Evolutionary conservation across 1,139 yeast species (phyloP), one percentile per base, ranked within the genome.

Genomic region (Diutina ranongensis): DNA sequence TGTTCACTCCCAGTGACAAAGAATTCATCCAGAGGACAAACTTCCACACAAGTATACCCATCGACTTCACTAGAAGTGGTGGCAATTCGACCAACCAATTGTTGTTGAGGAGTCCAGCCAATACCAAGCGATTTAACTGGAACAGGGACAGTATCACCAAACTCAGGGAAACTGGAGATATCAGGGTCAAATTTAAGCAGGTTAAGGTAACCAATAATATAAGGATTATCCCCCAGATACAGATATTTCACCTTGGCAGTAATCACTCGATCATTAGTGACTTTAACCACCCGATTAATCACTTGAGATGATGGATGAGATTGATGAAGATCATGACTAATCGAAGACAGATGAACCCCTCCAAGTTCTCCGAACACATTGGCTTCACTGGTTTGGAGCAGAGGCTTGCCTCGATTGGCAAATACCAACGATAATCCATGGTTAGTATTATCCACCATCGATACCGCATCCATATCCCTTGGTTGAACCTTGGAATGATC

Each of bases 1-100:
- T 74, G 71, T 42, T 79, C 82, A 3, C 94, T 84, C 2, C 89
- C 95, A 1, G 94, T 81, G 2, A 87, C 66, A 52, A 92, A 81
- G 54, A 76, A 83, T 36, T 75, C 75, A 19, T 78, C 73, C 40
- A 82, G 78, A 0, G 87, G 83, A 13, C 80, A 67, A 0, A 76
- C 74, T 3, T 71, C 74, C 9, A 88, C 61, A 41, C 81, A 65
- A 22, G 72, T 79, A 12, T 88, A 65, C 1, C 65, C 64, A 48
- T 66, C 72, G 7, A 62, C 57, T 1, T 3, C 53, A 50, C 47
- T 13, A 49, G 50, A 35, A 57, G 57, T n/a, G 63, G 53, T 45
- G 64, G n/a, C 61, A 31, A 67, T 58, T 48, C 76, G 79, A 0
- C 89, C 75, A 3, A 84, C 76, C 32, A 83, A 59, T 1, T 65